Base-by-base conservation (phyloP, 331 rosid genomes). In the Prunus yedoensis region DNA sequence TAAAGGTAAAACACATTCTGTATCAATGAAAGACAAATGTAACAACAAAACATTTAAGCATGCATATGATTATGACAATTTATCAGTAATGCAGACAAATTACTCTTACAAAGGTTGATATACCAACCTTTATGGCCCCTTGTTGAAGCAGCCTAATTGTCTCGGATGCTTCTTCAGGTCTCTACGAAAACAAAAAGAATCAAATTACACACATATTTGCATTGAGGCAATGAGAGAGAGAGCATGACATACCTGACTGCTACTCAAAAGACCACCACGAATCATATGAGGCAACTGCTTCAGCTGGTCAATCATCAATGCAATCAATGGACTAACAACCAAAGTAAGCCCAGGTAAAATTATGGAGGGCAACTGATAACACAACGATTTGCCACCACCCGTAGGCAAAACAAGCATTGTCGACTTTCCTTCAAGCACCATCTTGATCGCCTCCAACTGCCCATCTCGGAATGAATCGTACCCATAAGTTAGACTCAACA, bases 261-360 rank as follows among this genome's bases (percentile, higher is more conserved):
- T 92, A 71, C 89, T 79, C 28, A 94, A 57, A 79, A 92, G 89
- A 76, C 91, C 96, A 50, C 99, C 99, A 32, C 51, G 84, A 80
- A 91, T 87, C 76, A 89, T 76, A 27, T 83, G 86, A 81, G 99
- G 97, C 77, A 94, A 86, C 77, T 91, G 96, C 60, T 83, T 87
- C 8, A 90, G 87, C 87, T 94, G 99, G 83, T 94, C 99, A 75
- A 91, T 87, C 97, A 94, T 94, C 83, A 94, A 85, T n/a, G 99
- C 99, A 17, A 94, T 82, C 79, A 94, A 82, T 60, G 97, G 97
- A 83, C 99, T 91, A 51, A 94, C 91, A 64, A 94, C 99, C 77
- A 94, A 74, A 12, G 95, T 94, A 75, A 90, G 71, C 74, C 99
- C 99, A 14, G 91, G 93, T 71, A 94, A 87, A 82, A 94, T 71